A percentile compares a stretch with the other conserved stretches of the same genome.
Evolutionary conservation across 805 yeast genomes (phyloP).

Genomic region (Ogataea wickerhamii): DNA sequence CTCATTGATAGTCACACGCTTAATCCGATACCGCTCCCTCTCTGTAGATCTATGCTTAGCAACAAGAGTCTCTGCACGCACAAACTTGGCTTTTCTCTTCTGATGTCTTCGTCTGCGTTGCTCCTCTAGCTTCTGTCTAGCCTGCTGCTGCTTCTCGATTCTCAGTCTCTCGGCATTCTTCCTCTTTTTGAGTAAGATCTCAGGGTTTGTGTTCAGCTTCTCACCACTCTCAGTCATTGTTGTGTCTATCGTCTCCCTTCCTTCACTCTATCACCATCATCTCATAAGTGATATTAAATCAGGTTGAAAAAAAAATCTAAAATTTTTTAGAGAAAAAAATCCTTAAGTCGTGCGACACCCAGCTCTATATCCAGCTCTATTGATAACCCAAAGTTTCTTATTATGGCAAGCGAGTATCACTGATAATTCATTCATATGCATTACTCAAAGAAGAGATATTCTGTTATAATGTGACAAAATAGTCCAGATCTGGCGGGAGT

Average conservation of each 20-base stretch:
- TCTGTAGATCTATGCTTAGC: constrained; percentile 61
- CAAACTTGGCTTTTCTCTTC: constrained; percentile 49
- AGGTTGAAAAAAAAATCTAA: too few species aligned
- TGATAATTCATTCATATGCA: too few species aligned
- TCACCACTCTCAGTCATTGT: constrained; percentile 10
- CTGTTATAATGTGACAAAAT: too few species aligned
- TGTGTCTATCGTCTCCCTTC: neutral
- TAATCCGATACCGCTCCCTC: constrained; percentile 66
- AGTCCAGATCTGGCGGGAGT: too few species aligned
- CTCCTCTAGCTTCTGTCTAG: constrained; percentile 46
- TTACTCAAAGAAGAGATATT: too few species aligned
- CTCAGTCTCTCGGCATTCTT: constrained; percentile 73
- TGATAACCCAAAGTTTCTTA: too few species aligned
- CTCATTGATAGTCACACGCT: constrained; percentile 57
- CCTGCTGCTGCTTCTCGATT: constrained; percentile 67
- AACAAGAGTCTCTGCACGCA: constrained; percentile 72
- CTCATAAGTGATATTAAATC: too few species aligned
- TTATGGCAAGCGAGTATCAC: too few species aligned
- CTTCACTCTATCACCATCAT: too few species aligned
- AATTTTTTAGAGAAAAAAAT: too few species aligned
- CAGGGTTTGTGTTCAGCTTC: constrained; percentile 66
- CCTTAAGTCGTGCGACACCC: too few species aligned
- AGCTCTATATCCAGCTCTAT: too few species aligned
- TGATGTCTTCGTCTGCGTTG: constrained; percentile 41
- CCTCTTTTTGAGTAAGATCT: constrained; percentile 71